Evolutionary conservation across 768 basidiomycete genomes (phyloP).

Genomic region (Rhodotorula taiwanensis): DNA sequence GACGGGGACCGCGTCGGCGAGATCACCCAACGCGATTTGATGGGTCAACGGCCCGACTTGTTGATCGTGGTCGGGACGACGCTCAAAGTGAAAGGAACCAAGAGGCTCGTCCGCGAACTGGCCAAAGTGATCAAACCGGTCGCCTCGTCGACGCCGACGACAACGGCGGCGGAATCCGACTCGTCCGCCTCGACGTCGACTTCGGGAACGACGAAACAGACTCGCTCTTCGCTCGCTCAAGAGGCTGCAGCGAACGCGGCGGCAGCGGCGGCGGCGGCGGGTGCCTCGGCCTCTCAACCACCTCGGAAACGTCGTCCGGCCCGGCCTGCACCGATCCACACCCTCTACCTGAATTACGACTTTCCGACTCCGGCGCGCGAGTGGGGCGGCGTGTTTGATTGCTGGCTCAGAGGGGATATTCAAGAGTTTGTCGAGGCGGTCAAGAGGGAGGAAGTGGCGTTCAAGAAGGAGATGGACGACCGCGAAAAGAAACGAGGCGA

Average conservation of each 20-base stretch:
- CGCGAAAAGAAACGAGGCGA: neutral
- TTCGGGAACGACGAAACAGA: conserved; percentile 34
- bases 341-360: conserved; percentile 77
- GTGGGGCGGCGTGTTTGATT: conserved; percentile 85
- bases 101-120: conserved; percentile 74
- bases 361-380: conserved; percentile 76
- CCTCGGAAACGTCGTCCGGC: neutral
- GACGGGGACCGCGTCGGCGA: conserved; percentile 82
- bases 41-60: conserved; percentile 65
- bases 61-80: conserved; percentile 86
- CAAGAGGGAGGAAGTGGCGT: neutral
- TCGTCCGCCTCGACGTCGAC: neutral
- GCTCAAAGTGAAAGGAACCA: conserved; percentile 80
- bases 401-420: conserved; percentile 81
- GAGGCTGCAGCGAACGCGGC: too few species aligned
- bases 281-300: too few species aligned
- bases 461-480: neutral
- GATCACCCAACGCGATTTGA: conserved; percentile 69
- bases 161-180: neutral
- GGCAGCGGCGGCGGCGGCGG: neutral
- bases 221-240: conserved; percentile 33
- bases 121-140: conserved; percentile 55
- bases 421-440: conserved; percentile 59
- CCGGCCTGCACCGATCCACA: conserved; percentile 50
- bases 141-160: conserved; percentile 36